Evolutionary conservation across 2,329 filamentous ascomycete species (phyloP).

Genomic region (Xylariaceae sp.): DNA sequence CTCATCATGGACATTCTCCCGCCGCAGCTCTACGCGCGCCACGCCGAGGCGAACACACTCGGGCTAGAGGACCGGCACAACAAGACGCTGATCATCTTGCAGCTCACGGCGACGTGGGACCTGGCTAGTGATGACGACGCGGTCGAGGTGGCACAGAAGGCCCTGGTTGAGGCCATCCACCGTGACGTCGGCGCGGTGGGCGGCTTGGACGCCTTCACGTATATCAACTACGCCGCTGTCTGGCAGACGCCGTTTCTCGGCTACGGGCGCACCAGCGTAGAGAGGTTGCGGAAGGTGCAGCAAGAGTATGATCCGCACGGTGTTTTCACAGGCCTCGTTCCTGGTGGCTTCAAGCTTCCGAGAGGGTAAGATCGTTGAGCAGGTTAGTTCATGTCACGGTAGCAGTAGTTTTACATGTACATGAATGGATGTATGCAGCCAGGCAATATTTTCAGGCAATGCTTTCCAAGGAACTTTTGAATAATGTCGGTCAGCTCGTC

Average conservation of each 20-base stretch:
- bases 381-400: too few species aligned
- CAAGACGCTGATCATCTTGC: slow-evolving; percentile 1
- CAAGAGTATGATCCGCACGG: neutral
- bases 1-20: neutral
- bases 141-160: neutral
- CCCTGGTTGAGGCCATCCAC: neutral
- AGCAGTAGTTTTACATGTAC: too few species aligned
- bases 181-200: neutral
- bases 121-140: neutral
- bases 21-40: neutral
- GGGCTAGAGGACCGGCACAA: neutral
- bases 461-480: too few species aligned
- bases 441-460: too few species aligned
- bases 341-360: neutral
- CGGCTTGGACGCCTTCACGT: neutral
- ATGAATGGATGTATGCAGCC: too few species aligned
- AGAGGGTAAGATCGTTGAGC: neutral
- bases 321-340: neutral
- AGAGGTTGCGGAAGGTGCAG: neutral
- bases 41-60: neutral
- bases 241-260: neutral
- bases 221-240: neutral
- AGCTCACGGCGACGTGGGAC: neutral
- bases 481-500: too few species aligned
- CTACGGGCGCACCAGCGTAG: neutral